Evolutionary conservation across 257 asterid species (phyloP).

Genomic region (Cruciata laevipes): DNA sequence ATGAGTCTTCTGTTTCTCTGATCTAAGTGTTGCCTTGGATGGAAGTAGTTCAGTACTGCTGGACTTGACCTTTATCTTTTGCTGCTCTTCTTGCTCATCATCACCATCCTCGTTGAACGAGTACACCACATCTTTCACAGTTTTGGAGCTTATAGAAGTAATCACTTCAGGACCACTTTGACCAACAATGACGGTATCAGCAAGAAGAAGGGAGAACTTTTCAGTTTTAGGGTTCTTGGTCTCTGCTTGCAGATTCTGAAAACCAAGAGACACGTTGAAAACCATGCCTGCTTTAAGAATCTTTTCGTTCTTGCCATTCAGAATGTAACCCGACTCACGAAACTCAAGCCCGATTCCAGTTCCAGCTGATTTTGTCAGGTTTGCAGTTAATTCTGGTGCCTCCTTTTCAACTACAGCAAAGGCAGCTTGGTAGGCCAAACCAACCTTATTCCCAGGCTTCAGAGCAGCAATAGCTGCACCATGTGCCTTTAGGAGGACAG

Average conservation of each 20-base stretch:
- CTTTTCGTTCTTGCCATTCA: slow-evolving; percentile 53
- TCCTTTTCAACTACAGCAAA: slow-evolving; percentile 47
- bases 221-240: slow-evolving; percentile 40
- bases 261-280: slow-evolving; percentile 66
- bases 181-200: slow-evolving; percentile 55
- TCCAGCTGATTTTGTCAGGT: slow-evolving; percentile 70
- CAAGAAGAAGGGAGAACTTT: slow-evolving; percentile 54
- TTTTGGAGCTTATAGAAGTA: slow-evolving; percentile 42
- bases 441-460: slow-evolving; percentile 45
- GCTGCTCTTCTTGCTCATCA: slow-evolving; percentile 45
- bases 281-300: slow-evolving; percentile 64
- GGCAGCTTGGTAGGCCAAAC: slow-evolving; percentile 52
- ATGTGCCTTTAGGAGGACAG: slow-evolving; percentile 62
- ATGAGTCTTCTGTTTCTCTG: slow-evolving; percentile 59
- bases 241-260: slow-evolving; percentile 52
- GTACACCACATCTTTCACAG: slow-evolving; percentile 46
- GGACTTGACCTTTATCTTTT: slow-evolving; percentile 18
- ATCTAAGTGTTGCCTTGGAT: slow-evolving; percentile 66
- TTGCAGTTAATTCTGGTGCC: slow-evolving; percentile 50
- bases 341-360: slow-evolving; percentile 81
- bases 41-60: slow-evolving; percentile 9
- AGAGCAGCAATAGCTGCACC: slow-evolving; percentile 59
- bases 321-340: slow-evolving; percentile 57
- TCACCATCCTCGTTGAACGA: slow-evolving; percentile 44
- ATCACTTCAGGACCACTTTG: slow-evolving; percentile 36